These are phyloP conservation scores for Backusella psychrophila DNA, from an alignment of 192 early-diverging fungal genomes.

Conservation along the genomic window DNA sequence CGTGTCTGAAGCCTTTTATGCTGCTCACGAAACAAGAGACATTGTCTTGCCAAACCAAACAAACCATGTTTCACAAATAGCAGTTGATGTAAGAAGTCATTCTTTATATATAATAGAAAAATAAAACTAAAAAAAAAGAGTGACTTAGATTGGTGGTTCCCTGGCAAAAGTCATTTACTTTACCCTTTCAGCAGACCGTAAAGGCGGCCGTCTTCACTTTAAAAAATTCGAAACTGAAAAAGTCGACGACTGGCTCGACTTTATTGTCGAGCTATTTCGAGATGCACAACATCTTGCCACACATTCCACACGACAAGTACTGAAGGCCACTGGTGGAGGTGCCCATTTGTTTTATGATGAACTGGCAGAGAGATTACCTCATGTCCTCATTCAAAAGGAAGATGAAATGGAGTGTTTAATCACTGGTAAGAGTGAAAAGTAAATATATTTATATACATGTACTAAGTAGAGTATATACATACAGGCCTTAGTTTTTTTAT, in stretches of 20 bases:
- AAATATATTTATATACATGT: no score
- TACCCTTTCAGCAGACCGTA: constrained; percentile 43
- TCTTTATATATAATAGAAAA: background rate
- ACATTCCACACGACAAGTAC: constrained; percentile 47
- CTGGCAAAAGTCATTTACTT: constrained; percentile 75
- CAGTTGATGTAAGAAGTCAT: constrained; percentile 74
- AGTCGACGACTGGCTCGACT: constrained; percentile 86
- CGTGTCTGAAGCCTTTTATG: constrained; percentile 45
- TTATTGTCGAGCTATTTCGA: constrained; percentile 66
- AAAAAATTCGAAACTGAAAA: constrained; percentile 94
- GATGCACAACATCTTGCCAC: constrained; percentile 30
- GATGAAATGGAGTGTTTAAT: constrained; percentile 94
- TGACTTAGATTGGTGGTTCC: constrained; percentile 64
- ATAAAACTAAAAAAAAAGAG: background rate
- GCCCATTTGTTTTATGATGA: constrained; percentile 73
- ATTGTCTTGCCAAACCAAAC: constrained; percentile 86
- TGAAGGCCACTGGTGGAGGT: constrained; percentile 89
- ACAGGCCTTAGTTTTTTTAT: constrained; percentile 92
- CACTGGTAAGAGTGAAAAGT: constrained; percentile 40
- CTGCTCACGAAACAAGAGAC: constrained; percentile 62
- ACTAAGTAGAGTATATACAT: no score
- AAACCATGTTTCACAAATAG: constrained; percentile 82
- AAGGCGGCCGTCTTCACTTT: constrained; percentile 90
- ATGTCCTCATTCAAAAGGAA: constrained; percentile 76
- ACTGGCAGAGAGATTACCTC: constrained; percentile 40